Percentiles rank a stretch among this genome's conserved stretches.
Evolutionary conservation across 257 asterid species (phyloP).

Genomic region (Petrea volubilis): DNA sequence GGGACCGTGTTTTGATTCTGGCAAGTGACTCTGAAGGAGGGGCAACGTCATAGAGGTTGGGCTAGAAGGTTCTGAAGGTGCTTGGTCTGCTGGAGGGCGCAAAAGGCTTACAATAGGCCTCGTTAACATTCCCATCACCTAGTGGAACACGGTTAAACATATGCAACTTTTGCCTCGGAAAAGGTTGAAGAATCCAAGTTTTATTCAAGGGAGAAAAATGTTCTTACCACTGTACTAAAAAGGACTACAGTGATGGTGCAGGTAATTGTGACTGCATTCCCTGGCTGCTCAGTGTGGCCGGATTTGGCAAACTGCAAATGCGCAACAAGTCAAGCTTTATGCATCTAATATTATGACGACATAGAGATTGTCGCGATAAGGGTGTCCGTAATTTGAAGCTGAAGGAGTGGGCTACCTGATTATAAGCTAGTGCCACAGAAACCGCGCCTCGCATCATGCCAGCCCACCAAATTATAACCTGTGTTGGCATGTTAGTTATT

Average conservation of each 20-base stretch:
- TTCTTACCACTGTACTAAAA: conserved; percentile 65
- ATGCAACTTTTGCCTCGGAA: neutral
- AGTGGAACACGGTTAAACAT: too few species aligned
- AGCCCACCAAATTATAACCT: conserved; percentile 82
- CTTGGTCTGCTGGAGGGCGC: conserved; percentile 33
- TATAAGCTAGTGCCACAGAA: conserved; percentile 81
- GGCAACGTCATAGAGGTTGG: conserved; percentile 35
- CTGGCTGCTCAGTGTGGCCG: conserved; percentile 69
- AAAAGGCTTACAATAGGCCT: conserved; percentile 58
- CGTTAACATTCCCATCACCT: conserved; percentile 73
- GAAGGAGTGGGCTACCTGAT: conserved; percentile 70
- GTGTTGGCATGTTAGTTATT: conserved; percentile 1
- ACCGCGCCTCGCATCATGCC: conserved; percentile 91
- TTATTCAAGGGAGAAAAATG: neutral
- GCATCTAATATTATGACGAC: neutral
- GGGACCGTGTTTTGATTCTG: conserved; percentile 20
- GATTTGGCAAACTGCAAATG: conserved; percentile 63
- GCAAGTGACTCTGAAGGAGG: conserved; percentile 35
- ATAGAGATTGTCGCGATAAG: neutral
- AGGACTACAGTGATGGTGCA: conserved; percentile 78
- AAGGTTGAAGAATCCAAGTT: neutral
- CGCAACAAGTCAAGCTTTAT: neutral
- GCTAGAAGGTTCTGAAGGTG: conserved; percentile 36
- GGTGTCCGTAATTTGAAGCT: neutral
- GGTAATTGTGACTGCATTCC: conserved; percentile 71